Evolutionary conservation across 2,329 filamentous ascomycete genomes (phyloP).

Genomic region (Zymoseptoria ardabiliae): DNA sequence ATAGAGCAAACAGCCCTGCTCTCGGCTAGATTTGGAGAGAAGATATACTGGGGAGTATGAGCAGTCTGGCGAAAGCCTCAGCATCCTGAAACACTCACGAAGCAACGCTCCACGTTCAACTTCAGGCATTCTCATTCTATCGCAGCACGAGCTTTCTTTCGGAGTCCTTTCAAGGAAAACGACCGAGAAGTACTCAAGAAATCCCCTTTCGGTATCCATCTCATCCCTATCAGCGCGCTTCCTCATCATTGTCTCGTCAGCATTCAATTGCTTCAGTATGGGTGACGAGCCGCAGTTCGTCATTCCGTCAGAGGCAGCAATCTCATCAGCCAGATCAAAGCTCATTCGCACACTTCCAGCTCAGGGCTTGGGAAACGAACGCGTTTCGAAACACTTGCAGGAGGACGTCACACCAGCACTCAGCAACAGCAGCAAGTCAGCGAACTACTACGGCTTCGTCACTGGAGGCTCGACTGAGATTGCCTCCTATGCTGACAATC

Average conservation of each 20-base stretch:
- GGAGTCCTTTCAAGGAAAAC: too few species aligned
- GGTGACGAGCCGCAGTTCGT: constrained; percentile 15
- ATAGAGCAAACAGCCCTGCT: too few species aligned
- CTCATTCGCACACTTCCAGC: constrained; percentile 34
- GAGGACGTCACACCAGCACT: constrained; percentile 49
- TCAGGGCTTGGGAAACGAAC: constrained; percentile 38
- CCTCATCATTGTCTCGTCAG: neutral
- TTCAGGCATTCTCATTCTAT: too few species aligned
- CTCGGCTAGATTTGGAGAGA: too few species aligned
- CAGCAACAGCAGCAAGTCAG: constrained; percentile 52
- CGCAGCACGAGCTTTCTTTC: too few species aligned
- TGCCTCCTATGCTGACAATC: constrained; percentile 72
- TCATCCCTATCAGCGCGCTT: neutral
- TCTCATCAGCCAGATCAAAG: constrained; percentile 28
- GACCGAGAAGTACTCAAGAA: too few species aligned
- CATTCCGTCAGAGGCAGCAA: constrained; percentile 27
- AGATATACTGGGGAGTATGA: too few species aligned
- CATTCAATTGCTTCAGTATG: neutral
- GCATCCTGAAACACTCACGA: too few species aligned
- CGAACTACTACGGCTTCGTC: constrained; percentile 82
- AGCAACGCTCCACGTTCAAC: too few species aligned
- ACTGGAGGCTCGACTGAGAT: constrained; percentile 74
- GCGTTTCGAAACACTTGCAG: constrained; percentile 38
- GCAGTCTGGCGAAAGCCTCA: too few species aligned
- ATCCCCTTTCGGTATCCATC: neutral